Evolutionary conservation across 768 basidiomycete genomes (phyloP), one percentile per base, ranked within the genome.

Genomic region (Rhizopogon salebrosus): DNA sequence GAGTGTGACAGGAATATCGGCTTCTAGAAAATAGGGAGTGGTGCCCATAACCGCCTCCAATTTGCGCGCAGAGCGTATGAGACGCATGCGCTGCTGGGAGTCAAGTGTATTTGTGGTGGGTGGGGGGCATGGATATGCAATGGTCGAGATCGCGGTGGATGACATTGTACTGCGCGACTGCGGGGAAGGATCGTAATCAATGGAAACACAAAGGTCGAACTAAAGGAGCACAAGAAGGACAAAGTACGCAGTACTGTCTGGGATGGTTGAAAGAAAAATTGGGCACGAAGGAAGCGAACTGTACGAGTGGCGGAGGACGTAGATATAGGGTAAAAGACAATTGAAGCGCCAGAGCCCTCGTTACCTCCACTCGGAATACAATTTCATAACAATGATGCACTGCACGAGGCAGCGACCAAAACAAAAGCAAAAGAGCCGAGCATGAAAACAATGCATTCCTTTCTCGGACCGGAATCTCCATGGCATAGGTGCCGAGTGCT

Each of bases 41-140:
- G 70, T 64, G 54, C 71, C 71, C 49, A 72, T 63, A 39, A 72
- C 53, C 4, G 69, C 60, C 36, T 63, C 67, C 23, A 73, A 59
- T 48, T 72, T 72, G 53, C 69, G 67, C 9, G 71, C 68, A 3
- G 71, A 69, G 31, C 71, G 71, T 13, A 72, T 56, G 18, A 72
- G 72, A 41, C 67, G 70, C 2, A 60, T 51, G 24, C 72, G 71
- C 37, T 71, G 64, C 31, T 63, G 57, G 0, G 66, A 51, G 22
- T 65, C 54, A 27, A 73, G 67, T 27, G 27, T 51, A 37, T 72
- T 72, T 26, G 60, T 61, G n/a, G 71, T 72, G 3, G 71, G 69
- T 3, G 71, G 71, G 13, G 63, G 72, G 24, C 52, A 55, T 5
- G 60, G 48, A 51, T 52, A 49, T 8, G 49, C 51, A 39, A 59